Evolutionary conservation across 176 grass and related monocot species (phyloP).

Genomic region (Phoenix dactylifera): DNA sequence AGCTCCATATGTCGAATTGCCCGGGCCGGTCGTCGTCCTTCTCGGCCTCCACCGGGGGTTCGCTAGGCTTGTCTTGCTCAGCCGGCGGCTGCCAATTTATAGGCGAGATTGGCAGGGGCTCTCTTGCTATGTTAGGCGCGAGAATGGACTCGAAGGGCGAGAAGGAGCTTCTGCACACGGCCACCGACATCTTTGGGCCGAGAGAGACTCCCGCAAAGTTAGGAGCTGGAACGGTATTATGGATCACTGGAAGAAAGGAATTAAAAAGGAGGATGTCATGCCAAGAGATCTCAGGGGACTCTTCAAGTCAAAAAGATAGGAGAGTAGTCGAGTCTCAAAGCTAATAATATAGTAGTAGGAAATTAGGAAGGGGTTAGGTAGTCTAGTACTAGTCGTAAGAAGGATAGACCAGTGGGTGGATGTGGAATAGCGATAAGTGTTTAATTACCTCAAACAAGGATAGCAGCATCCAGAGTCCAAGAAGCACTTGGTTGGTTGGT

Average conservation of each 20-base stretch:
- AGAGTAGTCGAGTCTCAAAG: too few species aligned
- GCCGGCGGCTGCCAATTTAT: constrained; percentile 14
- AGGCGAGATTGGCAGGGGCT: not conserved
- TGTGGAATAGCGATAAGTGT: too few species aligned
- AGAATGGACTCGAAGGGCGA: not conserved
- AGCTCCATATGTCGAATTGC: constrained; percentile 57
- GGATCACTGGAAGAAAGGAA: constrained; percentile 9
- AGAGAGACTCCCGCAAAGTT: constrained; percentile 2
- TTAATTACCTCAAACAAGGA: too few species aligned
- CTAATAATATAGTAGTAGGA: too few species aligned
- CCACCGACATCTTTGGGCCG: constrained; percentile 47
- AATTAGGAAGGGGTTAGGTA: too few species aligned
- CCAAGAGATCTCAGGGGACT: constrained; percentile 7
- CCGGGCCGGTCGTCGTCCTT: constrained; percentile 3
- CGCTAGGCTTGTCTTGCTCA: not conserved
- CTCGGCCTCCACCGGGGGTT: not conserved
- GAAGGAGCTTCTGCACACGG: constrained; percentile 28
- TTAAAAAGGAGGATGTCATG: constrained; percentile 8
- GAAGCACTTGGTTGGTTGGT: too few species aligned
- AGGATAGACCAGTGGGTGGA: too few species aligned
- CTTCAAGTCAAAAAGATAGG: not conserved
- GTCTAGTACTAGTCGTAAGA: too few species aligned
- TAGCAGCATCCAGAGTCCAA: too few species aligned
- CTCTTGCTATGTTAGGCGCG: constrained; percentile 18
- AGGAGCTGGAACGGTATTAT: constrained; percentile 17